phyloP scores from a whole-genome alignment of 805 yeast genomes.

The Pichia cabralensis region DNA sequence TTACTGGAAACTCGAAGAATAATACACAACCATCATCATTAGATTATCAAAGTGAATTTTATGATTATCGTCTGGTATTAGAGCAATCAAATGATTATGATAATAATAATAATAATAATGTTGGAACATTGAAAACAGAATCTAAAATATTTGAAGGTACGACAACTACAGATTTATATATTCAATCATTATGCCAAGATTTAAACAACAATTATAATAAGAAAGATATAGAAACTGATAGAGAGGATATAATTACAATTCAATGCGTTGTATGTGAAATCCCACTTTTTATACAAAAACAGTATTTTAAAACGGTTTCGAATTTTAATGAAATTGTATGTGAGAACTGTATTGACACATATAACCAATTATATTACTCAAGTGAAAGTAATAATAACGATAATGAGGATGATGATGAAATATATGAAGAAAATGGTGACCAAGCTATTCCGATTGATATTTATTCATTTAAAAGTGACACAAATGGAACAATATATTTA shows the following conservation, averaged over 20 bases:
- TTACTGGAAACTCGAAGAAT: background rate
- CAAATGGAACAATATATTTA: background rate
- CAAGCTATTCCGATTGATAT: too few species aligned
- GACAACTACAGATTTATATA: too few species aligned
- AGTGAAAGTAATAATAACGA: background rate
- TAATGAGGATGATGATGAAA: background rate
- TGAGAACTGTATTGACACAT: too few species aligned
- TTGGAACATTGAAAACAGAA: too few species aligned
- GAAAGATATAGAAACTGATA: too few species aligned
- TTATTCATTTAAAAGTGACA: background rate
- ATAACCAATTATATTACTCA: too few species aligned
- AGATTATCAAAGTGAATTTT: constrained; percentile 3
- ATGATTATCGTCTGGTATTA: constrained; percentile 4
- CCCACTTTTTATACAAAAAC: background rate
- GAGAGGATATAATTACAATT: too few species aligned
- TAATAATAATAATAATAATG: too few species aligned
- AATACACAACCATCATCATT: constrained; percentile 5
- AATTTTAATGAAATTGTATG: constrained; percentile 2
- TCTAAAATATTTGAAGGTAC: too few species aligned
- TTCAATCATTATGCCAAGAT: constrained; percentile 3
- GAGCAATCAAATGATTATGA: too few species aligned
- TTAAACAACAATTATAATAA: too few species aligned
- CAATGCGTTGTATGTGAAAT: constrained; percentile 1
- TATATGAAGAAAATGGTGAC: too few species aligned
- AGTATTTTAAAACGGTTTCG: background rate